Evolutionary conservation across 2,329 filamentous ascomycete species (phyloP).

Genomic region (Madurella fahalii): DNA sequence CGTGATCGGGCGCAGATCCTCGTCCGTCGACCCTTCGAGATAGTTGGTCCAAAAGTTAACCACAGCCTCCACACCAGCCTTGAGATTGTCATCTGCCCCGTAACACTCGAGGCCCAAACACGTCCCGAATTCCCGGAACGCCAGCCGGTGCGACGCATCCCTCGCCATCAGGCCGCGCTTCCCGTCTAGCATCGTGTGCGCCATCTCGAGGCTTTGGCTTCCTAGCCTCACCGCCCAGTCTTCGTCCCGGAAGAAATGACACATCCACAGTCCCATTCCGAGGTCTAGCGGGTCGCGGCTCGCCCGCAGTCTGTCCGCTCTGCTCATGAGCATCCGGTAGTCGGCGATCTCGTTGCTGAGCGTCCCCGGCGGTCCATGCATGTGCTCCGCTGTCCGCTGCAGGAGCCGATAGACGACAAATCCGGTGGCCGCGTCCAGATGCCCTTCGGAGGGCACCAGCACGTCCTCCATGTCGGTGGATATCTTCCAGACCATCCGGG

Average conservation of each 20-base stretch:
- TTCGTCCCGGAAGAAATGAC: conserved; percentile 47
- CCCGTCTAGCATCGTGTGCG: conserved; percentile 24
- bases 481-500: conserved; percentile 54
- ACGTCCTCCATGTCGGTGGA: conserved; percentile 43
- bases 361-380: conserved; percentile 26
- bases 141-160: conserved; percentile 34
- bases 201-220: conserved; percentile 28
- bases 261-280: conserved; percentile 57
- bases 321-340: conserved; percentile 45
- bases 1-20: conserved; percentile 50
- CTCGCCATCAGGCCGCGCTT: conserved; percentile 24
- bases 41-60: conserved; percentile 35
- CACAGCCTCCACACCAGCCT: conserved; percentile 26
- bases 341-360: conserved; percentile 49
- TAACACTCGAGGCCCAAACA: conserved; percentile 45
- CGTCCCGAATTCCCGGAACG: conserved; percentile 53
- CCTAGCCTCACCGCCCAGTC: conserved; percentile 43
- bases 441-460: conserved; percentile 49
- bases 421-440: conserved; percentile 53
- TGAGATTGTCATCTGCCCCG: conserved; percentile 32
- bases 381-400: conserved; percentile 36
- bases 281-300: conserved; percentile 52
- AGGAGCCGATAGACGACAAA: conserved; percentile 48
- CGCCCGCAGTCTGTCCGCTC: conserved; percentile 40
- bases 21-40: conserved; percentile 31